Percentiles rank a stretch among this genome's conserved stretches.
Evolutionary conservation across 352 stramenopile genomes (phyloP).

Genomic region (Pythium vanterpoolii): DNA sequence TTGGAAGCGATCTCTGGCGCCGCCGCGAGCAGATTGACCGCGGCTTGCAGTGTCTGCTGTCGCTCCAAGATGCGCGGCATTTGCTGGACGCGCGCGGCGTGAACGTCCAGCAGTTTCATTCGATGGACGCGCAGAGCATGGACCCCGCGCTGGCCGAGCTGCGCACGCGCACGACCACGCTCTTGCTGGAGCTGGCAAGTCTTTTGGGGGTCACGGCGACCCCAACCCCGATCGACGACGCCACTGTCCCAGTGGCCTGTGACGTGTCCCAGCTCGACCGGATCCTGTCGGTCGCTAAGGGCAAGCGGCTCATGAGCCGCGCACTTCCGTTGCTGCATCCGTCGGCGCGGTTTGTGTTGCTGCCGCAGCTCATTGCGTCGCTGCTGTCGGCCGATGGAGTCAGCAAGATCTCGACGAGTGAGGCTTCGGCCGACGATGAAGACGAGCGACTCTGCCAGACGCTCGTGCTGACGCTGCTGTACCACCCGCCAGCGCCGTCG

Average conservation of each 20-base stretch:
- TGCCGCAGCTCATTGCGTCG: constrained; percentile 64
- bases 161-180: constrained; percentile 55
- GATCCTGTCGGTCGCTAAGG: constrained; percentile 61
- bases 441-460: constrained; percentile 74
- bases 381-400: constrained; percentile 47
- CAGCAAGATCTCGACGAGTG: constrained; percentile 11
- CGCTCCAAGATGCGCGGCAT: constrained; percentile 78
- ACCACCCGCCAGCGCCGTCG: constrained; percentile 67
- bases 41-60: constrained; percentile 72
- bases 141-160: constrained; percentile 67
- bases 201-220: constrained; percentile 52
- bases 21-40: constrained; percentile 72
- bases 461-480: constrained; percentile 77
- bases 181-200: constrained; percentile 65
- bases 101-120: constrained; percentile 86
- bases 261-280: constrained; percentile 49
- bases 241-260: constrained; percentile 33
- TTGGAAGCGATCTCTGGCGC: constrained; percentile 68
- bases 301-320: constrained; percentile 73
- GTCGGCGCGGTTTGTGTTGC: constrained; percentile 71
- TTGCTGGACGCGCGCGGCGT: constrained; percentile 77
- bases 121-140: constrained; percentile 65
- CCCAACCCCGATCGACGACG: neutral
- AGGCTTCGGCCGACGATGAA: constrained; percentile 32
- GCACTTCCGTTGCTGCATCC: constrained; percentile 75